Evolutionary conservation across 495 filamentous ascomycete genomes (phyloP), one percentile per base, ranked within the genome.

Genomic region (Lepraria neglecta): DNA sequence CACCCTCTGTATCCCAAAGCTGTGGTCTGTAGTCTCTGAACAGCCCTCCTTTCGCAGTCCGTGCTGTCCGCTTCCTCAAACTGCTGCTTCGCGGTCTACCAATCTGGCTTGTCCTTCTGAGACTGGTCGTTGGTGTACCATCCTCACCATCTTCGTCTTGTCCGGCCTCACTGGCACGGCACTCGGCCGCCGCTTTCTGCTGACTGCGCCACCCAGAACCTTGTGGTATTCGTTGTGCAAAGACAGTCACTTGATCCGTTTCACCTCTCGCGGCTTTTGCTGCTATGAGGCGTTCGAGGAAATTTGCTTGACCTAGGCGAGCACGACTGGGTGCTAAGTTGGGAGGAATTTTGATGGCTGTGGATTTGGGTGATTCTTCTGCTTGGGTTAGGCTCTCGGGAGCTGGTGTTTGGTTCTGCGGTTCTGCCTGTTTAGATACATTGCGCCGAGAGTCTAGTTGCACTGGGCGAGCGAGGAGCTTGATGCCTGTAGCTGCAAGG

Each of bases 401-500:
- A 0, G 28, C 38, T 45, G 43, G 56, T n/a, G 52, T 33, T 27
- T 30, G 28, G 15, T 6, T 44, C 19, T 30, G 10, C 2, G n/a
- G 27, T 40, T 64, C 30, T 15, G 21, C 33, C 21, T 27, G 24
- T 55, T 43, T 10, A 44, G 30, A 31, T 45, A 28, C 15, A 28
- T 33, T 21, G 24, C 21, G 17, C 19, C 50, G 59, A 12, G 50
- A 45, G 17, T 71, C 70, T 48, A 79, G 67, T 42, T 75, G 73
- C 12, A 75, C 71, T 42, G 76, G 77, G 58, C 74, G 74, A 40
- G 73, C 78, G 6, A 77, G 56, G 27, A 82, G 74, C 66, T 78
- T 80, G 31, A 79, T 75, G 45, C 72, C 73, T 66, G 82, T 84
- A 42, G 84, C 81, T 15, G 80, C 83, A 15, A 92, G 69, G 6